Base-by-base conservation (phyloP, 345 rosid species). In the Punica granatum region DNA sequence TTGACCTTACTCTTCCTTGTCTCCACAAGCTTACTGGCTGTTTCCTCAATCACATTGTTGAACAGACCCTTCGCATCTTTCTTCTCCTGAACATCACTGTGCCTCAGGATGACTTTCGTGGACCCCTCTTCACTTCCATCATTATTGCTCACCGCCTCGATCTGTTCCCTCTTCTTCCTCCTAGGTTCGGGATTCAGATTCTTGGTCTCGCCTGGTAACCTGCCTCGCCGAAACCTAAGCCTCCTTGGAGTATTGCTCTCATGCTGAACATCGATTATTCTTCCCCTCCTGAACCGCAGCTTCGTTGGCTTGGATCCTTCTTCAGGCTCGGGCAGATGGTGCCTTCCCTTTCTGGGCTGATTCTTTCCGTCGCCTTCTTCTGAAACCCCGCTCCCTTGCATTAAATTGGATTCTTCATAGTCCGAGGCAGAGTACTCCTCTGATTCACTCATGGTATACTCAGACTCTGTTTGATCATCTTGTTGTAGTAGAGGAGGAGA, bases 1-100 rank as follows among this genome's bases (percentile, higher is more conserved):
- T 91, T 88, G 31, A 94, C 99, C 82, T 91, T 92, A 74, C 97
- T 88, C 77, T 88, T 91, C 74, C 88, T 86, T 67, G 87, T 84
- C 84, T 84, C 83, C 36, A 66, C 97, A 9, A 89, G 97, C 72
- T 86, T 87, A 66, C 92, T 88, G 34, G 99, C 97, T 66, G 98
- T 91, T 82, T 91, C 92, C 82, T 94, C 92, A 21, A 94, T 94
- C 67, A 94, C 92, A 71, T 88, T 84, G 69, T 94, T 94, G 19
- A 85, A 87, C 80, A 85, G 70, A 63, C 72, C 85, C 82, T 42
- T 76, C 14, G 83, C 74, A 43, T 86, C 88, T 76, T 77, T 86
- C 85, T 77, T 85, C 44, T 78, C 84, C 62, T 71, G 82, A 68
- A 73, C 68, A 41, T 85, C 92, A 79, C 88, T 93, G 76, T 84